Evolutionary conservation across 2,329 filamentous ascomycete species (phyloP).

Genomic region (Talaromyces pinophilus): DNA sequence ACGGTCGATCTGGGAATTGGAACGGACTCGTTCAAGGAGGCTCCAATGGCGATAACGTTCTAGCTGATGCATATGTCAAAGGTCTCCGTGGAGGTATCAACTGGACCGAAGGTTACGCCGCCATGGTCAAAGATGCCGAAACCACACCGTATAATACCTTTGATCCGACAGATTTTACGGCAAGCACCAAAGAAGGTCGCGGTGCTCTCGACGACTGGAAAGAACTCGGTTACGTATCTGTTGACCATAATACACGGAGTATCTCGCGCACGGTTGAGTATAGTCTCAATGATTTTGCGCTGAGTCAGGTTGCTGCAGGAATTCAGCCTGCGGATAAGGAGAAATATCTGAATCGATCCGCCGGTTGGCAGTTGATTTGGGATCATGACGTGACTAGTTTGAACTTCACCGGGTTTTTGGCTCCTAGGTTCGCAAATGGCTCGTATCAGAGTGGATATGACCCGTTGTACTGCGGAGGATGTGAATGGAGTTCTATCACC

Average conservation of each 20-base stretch:
- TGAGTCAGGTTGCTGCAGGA: slow-evolving; percentile 54
- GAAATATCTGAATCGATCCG: slow-evolving; percentile 63
- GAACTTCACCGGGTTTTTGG: slow-evolving; percentile 58
- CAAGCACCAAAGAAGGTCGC: slow-evolving; percentile 67
- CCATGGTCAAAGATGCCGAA: slow-evolving; percentile 69
- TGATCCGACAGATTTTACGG: slow-evolving; percentile 54
- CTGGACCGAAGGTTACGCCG: slow-evolving; percentile 64
- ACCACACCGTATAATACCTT: slow-evolving; percentile 62
- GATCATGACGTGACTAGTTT: slow-evolving; percentile 59
- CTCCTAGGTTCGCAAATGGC: slow-evolving; percentile 56
- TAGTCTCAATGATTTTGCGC: slow-evolving; percentile 64
- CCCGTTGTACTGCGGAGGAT: slow-evolving; percentile 61
- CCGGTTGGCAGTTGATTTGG: slow-evolving; percentile 74
- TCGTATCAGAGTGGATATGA: slow-evolving; percentile 48
- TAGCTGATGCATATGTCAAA: slow-evolving; percentile 73
- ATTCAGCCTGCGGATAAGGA: slow-evolving; percentile 51
- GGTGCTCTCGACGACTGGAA: slow-evolving; percentile 71
- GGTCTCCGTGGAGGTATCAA: slow-evolving; percentile 63
- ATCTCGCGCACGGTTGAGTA: slow-evolving; percentile 69
- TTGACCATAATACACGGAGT: slow-evolving; percentile 59
- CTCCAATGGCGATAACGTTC: slow-evolving; percentile 69
- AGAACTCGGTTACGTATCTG: slow-evolving; percentile 63
- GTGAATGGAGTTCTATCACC: slow-evolving; percentile 64
- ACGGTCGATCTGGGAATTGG: slow-evolving; percentile 67
- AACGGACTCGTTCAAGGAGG: slow-evolving; percentile 66